A percentile compares a stretch with the other conserved stretches of the same genome.
These are phyloP conservation scores for Didymella lethalis DNA, from an alignment of 2,329 filamentous ascomycete genomes.

Conservation along the genomic window DNA sequence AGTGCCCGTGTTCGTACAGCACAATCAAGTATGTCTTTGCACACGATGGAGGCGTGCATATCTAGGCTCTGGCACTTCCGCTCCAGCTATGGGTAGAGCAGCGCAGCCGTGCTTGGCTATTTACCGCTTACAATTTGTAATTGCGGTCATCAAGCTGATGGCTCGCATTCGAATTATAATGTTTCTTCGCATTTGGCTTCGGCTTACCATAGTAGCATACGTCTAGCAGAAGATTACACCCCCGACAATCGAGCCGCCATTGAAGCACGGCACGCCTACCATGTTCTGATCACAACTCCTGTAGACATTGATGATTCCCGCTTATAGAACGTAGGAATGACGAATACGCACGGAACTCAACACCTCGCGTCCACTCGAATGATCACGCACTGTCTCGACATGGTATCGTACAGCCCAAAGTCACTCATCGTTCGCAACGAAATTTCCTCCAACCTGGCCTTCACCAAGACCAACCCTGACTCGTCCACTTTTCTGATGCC, in stretches of 20 bases:
- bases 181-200: neutral
- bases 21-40: neutral
- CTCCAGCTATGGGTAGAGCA: neutral
- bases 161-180: neutral
- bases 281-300: too few species aligned
- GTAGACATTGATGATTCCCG: neutral
- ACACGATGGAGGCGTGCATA: neutral
- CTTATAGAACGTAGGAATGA: constrained; percentile 1
- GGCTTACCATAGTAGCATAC: constrained; percentile 2
- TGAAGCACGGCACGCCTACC: neutral
- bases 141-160: neutral
- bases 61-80: neutral
- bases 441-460: constrained; percentile 43
- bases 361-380: constrained; percentile 43
- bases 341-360: constrained; percentile 22
- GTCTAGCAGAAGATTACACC: constrained; percentile 12
- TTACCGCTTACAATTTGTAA: neutral
- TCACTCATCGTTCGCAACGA: constrained; percentile 46
- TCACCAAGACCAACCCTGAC: constrained; percentile 36
- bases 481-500: constrained; percentile 23
- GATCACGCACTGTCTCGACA: constrained; percentile 46
- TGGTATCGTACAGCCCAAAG: constrained; percentile 49
- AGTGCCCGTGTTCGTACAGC: neutral
- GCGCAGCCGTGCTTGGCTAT: neutral
- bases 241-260: constrained; percentile 2